phyloP scores from a whole-genome alignment of 306 rosid genomes.

The Delonix regia region DNA sequence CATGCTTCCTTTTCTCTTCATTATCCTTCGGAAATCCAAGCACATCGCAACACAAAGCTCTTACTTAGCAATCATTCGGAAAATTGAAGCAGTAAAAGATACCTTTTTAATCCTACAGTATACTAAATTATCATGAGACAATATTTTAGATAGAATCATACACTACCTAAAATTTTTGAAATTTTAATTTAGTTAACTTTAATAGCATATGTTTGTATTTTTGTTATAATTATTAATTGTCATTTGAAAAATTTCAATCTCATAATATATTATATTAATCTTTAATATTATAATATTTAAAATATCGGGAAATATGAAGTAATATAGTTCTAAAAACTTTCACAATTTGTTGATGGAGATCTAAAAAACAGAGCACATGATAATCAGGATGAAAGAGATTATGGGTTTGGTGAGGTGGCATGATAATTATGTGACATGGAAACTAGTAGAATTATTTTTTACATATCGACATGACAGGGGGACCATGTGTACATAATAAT shows the following conservation, averaged over 20 bases:
- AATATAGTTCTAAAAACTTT: neutral
- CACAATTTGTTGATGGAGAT: conserved; percentile 45
- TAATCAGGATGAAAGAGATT: conserved; percentile 46
- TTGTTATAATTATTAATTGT: no score
- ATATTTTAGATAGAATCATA: neutral
- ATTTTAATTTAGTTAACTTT: no score
- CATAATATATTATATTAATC: no score
- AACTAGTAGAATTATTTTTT: conserved; percentile 44
- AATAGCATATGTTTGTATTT: no score
- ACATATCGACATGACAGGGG: conserved; percentile 55
- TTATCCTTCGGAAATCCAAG: conserved; percentile 44
- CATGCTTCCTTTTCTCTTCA: conserved; percentile 60
- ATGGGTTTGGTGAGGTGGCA: conserved; percentile 62
- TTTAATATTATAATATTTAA: no score
- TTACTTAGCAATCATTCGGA: conserved; percentile 22
- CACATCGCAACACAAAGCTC: conserved; percentile 9
- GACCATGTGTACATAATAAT: conserved; percentile 59
- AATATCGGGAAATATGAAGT: neutral
- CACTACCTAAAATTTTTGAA: no score
- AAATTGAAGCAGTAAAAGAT: neutral
- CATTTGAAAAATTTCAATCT: neutral
- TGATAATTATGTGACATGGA: conserved; percentile 58
- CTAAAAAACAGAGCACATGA: conserved; percentile 56
- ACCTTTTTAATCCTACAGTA: neutral
- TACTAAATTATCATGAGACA: neutral